Evolutionary conservation across 1,284 basidiomycete species (phyloP).

Genomic region (Erythrobasidium hasegawianum): DNA sequence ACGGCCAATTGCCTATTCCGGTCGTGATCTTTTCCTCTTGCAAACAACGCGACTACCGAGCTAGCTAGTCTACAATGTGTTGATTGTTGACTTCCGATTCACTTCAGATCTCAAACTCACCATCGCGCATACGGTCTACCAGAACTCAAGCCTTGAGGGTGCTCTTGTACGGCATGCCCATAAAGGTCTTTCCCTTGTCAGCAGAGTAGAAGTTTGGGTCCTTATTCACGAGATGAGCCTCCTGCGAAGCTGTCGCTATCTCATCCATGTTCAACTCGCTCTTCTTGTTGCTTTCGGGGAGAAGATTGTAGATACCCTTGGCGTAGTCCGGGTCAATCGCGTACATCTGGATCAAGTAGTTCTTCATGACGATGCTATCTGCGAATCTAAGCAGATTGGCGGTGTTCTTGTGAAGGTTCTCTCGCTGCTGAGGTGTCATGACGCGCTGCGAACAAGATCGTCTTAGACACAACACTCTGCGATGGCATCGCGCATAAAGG

Average conservation of each 20-base stretch:
- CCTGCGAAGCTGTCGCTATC: slow-evolving; percentile 39
- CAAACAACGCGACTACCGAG: no score
- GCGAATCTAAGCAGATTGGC: slow-evolving; percentile 46
- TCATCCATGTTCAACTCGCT: slow-evolving; percentile 43
- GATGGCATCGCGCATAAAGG: no score
- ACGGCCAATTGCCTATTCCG: no score
- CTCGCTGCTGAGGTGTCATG: slow-evolving; percentile 45
- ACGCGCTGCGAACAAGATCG: slow-evolving; percentile 37
- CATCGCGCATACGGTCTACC: no score
- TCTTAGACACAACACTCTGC: no score
- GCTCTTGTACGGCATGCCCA: slow-evolving; percentile 38
- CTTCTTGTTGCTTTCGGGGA: slow-evolving; percentile 39
- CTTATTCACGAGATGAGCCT: slow-evolving; percentile 38
- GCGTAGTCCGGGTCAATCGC: slow-evolving; percentile 47
- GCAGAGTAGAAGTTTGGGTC: slow-evolving; percentile 32
- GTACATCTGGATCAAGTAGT: slow-evolving; percentile 46
- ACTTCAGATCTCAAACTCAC: neutral
- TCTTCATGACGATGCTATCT: slow-evolving; percentile 47
- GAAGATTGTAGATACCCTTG: slow-evolving; percentile 45
- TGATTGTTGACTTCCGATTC: neutral
- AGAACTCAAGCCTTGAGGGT: slow-evolving; percentile 12
- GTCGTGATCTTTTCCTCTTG: no score
- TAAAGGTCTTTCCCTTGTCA: slow-evolving; percentile 34
- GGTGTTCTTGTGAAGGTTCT: slow-evolving; percentile 48
- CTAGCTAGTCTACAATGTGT: no score